A percentile compares a stretch with the other conserved stretches of the same genome.
Evolutionary conservation across 2,329 filamentous ascomycete genomes (phyloP).

Genomic region (Hypoxylon sp.): DNA sequence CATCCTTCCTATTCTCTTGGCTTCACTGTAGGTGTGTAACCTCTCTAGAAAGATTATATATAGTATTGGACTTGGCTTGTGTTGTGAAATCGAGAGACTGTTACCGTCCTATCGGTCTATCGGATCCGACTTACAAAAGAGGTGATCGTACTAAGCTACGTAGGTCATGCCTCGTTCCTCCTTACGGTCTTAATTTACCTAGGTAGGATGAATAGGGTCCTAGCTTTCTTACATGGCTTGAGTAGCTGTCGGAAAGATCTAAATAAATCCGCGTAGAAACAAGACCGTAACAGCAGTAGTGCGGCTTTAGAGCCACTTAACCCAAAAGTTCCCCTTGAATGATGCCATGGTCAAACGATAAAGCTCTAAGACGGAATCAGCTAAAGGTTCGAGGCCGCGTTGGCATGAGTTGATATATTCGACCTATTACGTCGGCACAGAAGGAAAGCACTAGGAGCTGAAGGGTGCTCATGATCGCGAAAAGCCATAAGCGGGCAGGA

Average conservation of each 20-base stretch:
- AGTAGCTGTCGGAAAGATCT: neutral
- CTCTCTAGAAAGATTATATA: neutral
- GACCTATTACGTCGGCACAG: neutral
- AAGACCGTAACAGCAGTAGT: neutral
- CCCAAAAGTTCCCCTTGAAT: neutral
- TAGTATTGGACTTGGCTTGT: neutral
- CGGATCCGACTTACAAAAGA: neutral
- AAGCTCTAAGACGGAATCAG: neutral
- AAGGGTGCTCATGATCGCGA: neutral
- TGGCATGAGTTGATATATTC: neutral
- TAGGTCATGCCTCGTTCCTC: neutral
- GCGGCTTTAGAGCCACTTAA: neutral
- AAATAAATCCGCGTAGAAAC: neutral
- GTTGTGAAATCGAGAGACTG: neutral
- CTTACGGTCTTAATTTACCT: neutral
- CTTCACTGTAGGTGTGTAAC: conserved; percentile 1
- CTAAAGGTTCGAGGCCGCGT: neutral
- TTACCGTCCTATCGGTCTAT: neutral
- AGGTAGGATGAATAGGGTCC: neutral
- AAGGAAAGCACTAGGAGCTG: neutral
- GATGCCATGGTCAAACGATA: neutral
- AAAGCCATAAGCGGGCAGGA: neutral
- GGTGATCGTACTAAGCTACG: neutral
- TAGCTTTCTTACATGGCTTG: neutral
- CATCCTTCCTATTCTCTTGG: conserved; percentile 21